phyloP scores from a whole-genome alignment of 306 rosid genomes.

The Alnus glutinosa region DNA sequence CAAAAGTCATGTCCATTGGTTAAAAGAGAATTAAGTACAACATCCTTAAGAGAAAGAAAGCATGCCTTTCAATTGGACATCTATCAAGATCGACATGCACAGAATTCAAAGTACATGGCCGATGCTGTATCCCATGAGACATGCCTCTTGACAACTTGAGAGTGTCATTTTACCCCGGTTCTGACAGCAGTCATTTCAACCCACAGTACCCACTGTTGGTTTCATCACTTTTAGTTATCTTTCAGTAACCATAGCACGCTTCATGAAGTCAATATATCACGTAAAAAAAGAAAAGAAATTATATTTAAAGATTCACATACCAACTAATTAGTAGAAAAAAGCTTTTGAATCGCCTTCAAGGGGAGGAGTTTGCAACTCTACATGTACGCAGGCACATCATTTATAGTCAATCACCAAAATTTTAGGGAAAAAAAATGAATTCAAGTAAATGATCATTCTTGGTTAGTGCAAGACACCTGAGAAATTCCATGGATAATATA shows the following conservation, averaged over 20 bases:
- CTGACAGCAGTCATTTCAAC: neutral
- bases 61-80: slow-evolving; percentile 4
- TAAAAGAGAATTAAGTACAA: neutral
- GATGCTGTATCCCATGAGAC: neutral
- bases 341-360: neutral
- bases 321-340: neutral
- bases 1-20: neutral
- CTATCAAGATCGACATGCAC: neutral
- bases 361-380: too few species aligned
- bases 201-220: neutral
- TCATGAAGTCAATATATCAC: neutral
- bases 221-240: neutral
- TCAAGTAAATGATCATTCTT: too few species aligned
- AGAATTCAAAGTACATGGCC: neutral
- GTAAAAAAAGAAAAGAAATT: neutral
- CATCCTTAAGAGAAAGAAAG: neutral
- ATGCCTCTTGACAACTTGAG: neutral
- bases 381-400: too few species aligned
- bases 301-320: too few species aligned
- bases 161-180: neutral
- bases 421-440: neutral
- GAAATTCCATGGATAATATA: too few species aligned
- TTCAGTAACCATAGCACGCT: neutral
- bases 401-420: neutral
- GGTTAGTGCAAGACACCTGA: too few species aligned